Evolutionary conservation across 179 eudicot genomes (phyloP).

Genomic region (Sideroxylon spinosum): DNA sequence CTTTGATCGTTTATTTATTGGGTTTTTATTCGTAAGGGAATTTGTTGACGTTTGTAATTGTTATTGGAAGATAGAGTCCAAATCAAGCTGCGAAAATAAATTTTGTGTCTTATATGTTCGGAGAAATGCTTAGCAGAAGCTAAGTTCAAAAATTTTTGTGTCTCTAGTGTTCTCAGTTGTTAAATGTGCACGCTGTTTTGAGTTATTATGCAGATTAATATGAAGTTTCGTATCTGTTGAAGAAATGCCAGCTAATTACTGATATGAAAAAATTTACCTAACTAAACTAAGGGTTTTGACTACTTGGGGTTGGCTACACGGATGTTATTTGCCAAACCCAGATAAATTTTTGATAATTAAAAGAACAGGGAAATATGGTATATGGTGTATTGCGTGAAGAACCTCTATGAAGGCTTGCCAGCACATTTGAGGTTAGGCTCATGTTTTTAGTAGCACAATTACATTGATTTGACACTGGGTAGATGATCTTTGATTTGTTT

Average conservation of each 20-base stretch:
- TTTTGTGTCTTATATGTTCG: constrained; percentile 5
- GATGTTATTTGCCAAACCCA: not conserved
- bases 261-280: not conserved
- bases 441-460: not conserved
- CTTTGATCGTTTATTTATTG: too few species aligned
- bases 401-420: not conserved
- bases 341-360: not conserved
- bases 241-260: too few species aligned
- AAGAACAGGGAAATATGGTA: not conserved
- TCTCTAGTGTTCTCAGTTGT: not conserved
- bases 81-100: not conserved
- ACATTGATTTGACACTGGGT: not conserved
- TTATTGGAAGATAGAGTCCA: too few species aligned
- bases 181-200: not conserved
- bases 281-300: not conserved
- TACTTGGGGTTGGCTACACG: not conserved
- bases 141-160: not conserved
- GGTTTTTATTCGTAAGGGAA: too few species aligned
- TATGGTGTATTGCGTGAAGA: not conserved
- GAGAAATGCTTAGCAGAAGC: not conserved
- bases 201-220: not conserved
- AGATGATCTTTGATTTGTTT: not conserved
- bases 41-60: too few species aligned
- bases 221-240: not conserved
- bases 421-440: not conserved